Evolutionary conservation across 768 basidiomycete species (phyloP).

Genomic region (Amanita muscaria): DNA sequence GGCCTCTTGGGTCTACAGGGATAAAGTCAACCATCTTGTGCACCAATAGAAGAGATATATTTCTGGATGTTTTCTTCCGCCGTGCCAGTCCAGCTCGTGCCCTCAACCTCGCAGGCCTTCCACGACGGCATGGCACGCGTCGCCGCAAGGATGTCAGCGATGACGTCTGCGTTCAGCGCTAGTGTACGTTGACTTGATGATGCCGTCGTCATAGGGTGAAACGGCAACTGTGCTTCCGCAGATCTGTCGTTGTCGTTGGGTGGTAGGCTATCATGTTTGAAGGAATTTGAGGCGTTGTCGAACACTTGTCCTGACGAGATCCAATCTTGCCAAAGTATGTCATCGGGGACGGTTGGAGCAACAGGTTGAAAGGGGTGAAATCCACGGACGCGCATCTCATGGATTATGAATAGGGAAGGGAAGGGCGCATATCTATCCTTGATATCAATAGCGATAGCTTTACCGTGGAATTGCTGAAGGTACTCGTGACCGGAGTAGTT

Average conservation of each 20-base stretch:
- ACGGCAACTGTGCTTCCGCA: slow-evolving; percentile 4
- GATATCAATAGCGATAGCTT: slow-evolving; percentile 24
- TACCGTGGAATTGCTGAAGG: slow-evolving; percentile 21
- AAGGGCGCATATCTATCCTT: slow-evolving; percentile 14
- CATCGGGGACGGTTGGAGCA: slow-evolving; percentile 11
- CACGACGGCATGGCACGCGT: slow-evolving; percentile 23
- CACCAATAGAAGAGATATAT: slow-evolving; percentile 1
- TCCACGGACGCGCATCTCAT: slow-evolving; percentile 28
- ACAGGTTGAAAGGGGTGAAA: slow-evolving; percentile 20
- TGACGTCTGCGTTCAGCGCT: slow-evolving; percentile 14
- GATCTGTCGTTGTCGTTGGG: not conserved
- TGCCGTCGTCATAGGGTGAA: slow-evolving; percentile 9
- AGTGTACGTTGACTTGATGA: slow-evolving; percentile 15
- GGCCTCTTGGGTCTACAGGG: no score
- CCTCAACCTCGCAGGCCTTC: slow-evolving; percentile 24
- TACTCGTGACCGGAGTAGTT: slow-evolving; percentile 17
- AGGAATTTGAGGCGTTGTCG: slow-evolving; percentile 11
- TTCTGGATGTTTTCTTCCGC: slow-evolving; percentile 25
- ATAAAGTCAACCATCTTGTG: not conserved
- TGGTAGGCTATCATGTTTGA: slow-evolving; percentile 12
- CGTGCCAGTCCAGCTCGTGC: slow-evolving; percentile 25
- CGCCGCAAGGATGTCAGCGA: slow-evolving; percentile 22
- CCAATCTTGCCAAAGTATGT: slow-evolving; percentile 9
- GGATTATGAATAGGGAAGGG: slow-evolving; percentile 24
- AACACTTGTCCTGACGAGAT: slow-evolving; percentile 7